Conservation (phyloP, 192 early-diverging fungal species). For the Coemansia sp. region DNA sequence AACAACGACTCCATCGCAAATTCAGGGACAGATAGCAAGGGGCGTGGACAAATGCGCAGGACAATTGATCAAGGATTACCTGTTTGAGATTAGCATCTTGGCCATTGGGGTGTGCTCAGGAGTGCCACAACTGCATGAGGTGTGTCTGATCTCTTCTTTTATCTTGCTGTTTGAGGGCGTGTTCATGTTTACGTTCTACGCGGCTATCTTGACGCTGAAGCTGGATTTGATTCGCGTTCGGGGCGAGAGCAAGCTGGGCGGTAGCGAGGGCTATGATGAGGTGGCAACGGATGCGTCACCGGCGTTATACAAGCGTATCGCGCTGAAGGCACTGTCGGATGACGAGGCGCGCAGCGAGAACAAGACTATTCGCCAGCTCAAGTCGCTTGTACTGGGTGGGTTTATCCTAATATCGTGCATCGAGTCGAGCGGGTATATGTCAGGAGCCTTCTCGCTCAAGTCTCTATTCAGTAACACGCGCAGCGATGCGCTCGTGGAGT, state of each 20-base stretch:
- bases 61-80: conserved; percentile 71
- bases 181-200: conserved; percentile 83
- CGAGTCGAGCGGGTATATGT: conserved; percentile 46
- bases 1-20: conserved; percentile 49
- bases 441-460: conserved; percentile 45
- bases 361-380: conserved; percentile 49
- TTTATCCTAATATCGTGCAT: conserved; percentile 46
- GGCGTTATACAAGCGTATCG: conserved; percentile 59
- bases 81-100: conserved; percentile 80
- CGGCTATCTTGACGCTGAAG: conserved; percentile 83
- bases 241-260: conserved; percentile 35
- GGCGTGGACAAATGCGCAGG: conserved; percentile 67
- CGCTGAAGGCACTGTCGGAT: conserved; percentile 63
- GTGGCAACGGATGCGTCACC: conserved; percentile 38
- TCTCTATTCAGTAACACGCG: conserved; percentile 26
- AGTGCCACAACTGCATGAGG: conserved; percentile 73
- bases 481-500: conserved; percentile 23
- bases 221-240: conserved; percentile 68
- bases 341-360: conserved; percentile 52
- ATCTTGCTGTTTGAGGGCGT: conserved; percentile 79
- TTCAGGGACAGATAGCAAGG: conserved; percentile 61
- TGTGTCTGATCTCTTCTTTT: conserved; percentile 77
- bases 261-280: conserved; percentile 15
- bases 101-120: conserved; percentile 73
- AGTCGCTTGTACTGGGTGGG: conserved; percentile 49